Evolutionary conservation across 2,329 filamentous ascomycete genomes (phyloP).

Genomic region (Xylariaceae sp.): DNA sequence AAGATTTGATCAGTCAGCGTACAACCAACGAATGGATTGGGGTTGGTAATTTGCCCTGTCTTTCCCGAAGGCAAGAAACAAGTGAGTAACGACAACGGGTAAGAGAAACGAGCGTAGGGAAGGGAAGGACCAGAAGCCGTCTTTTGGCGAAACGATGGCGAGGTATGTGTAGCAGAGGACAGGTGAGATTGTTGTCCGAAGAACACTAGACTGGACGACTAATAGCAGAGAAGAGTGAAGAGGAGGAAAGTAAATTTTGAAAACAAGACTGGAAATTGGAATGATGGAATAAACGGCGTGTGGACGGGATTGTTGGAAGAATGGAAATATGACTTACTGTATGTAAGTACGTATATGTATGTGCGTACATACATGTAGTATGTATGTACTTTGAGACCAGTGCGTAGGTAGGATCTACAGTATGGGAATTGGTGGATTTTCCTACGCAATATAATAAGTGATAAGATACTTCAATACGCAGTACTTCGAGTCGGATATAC

Average conservation of each 20-base stretch:
- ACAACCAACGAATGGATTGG: not conserved
- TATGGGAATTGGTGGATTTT: not conserved
- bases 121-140: constrained; percentile 24
- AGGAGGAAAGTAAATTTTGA: constrained; percentile 10
- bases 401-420: not conserved
- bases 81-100: constrained; percentile 1
- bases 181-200: not conserved
- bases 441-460: not conserved
- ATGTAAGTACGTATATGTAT: not conserved
- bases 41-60: not conserved
- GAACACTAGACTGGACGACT: not conserved
- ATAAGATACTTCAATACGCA: too few species aligned
- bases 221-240: constrained; percentile 1
- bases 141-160: not conserved
- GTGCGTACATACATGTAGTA: too few species aligned
- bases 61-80: constrained; percentile 18
- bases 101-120: constrained; percentile 25
- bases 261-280: constrained; percentile 18
- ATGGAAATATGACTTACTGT: not conserved
- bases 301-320: not conserved
- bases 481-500: too few species aligned
- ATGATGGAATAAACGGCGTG: constrained; percentile 12
- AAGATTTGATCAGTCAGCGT: not conserved
- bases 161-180: not conserved
- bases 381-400: not conserved